These are phyloP conservation scores for Tuber magnatum DNA, from an alignment of 495 filamentous ascomycete species.

Conservation along the genomic window DNA sequence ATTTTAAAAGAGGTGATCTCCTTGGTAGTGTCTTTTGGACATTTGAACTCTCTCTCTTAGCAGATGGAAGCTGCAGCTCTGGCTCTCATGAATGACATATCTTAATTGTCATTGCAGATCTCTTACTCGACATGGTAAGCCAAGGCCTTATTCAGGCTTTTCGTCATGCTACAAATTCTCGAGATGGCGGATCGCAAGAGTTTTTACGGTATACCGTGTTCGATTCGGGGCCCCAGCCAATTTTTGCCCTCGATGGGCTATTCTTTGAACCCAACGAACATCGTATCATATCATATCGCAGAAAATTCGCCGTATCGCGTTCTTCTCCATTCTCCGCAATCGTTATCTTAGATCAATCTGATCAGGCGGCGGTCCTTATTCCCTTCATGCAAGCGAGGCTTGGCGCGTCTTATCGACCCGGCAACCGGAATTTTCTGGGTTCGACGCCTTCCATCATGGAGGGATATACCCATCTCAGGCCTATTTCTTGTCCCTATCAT, in stretches of 20 bases:
- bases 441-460: neutral
- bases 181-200: no score
- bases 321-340: neutral
- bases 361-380: neutral
- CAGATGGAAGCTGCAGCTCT: no score
- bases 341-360: neutral
- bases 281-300: neutral
- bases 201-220: no score
- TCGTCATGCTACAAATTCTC: no score
- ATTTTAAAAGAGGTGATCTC: no score
- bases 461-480: neutral
- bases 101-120: no score
- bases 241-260: neutral
- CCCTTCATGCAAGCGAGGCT: neutral
- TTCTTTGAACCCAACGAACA: neutral
- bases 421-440: neutral
- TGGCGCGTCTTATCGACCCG: neutral
- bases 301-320: neutral
- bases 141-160: no score
- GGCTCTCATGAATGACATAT: no score
- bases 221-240: neutral
- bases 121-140: no score
- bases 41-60: no score
- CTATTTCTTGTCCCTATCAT: neutral
- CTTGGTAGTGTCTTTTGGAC: no score